A percentile compares a stretch with the other conserved stretches of the same genome.
Evolutionary conservation across 768 basidiomycete genomes (phyloP).

Genomic region (Galerina sulciceps): DNA sequence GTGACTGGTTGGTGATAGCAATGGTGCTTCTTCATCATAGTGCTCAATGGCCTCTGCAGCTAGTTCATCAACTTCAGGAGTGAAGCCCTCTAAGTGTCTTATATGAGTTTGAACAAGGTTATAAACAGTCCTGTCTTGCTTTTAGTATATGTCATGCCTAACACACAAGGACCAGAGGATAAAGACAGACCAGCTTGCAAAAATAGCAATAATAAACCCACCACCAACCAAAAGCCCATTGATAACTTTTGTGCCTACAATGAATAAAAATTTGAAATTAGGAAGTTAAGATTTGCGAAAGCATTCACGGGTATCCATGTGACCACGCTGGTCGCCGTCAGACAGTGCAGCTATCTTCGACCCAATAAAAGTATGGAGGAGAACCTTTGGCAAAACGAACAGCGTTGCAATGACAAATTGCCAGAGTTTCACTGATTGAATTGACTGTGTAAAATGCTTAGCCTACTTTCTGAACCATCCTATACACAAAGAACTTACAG

Average conservation of each 20-base stretch:
- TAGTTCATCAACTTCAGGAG: slow-evolving; percentile 53
- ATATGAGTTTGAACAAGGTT: slow-evolving; percentile 66
- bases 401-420: slow-evolving; percentile 80
- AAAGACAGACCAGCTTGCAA: slow-evolving; percentile 63
- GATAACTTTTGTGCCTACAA: slow-evolving; percentile 63
- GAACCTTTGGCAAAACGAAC: slow-evolving; percentile 70
- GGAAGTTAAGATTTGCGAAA: slow-evolving; percentile 3
- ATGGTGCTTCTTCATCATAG: slow-evolving; percentile 61
- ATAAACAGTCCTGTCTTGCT: slow-evolving; percentile 61
- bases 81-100: slow-evolving; percentile 50
- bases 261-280: slow-evolving; percentile 8
- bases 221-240: slow-evolving; percentile 63
- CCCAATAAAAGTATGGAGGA: slow-evolving; percentile 80
- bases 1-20: slow-evolving; percentile 40
- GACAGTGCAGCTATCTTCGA: slow-evolving; percentile 74
- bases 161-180: neutral
- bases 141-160: neutral
- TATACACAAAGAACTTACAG: slow-evolving; percentile 50
- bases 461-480: neutral
- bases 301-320: slow-evolving; percentile 75
- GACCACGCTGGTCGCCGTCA: slow-evolving; percentile 71
- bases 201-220: slow-evolving; percentile 60
- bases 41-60: slow-evolving; percentile 66
- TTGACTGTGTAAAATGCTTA: slow-evolving; percentile 48
- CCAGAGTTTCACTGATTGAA: slow-evolving; percentile 71